These are phyloP conservation scores for Pichia sp. DNA, from an alignment of 1,139 yeast genomes.

Conservation along the genomic window DNA sequence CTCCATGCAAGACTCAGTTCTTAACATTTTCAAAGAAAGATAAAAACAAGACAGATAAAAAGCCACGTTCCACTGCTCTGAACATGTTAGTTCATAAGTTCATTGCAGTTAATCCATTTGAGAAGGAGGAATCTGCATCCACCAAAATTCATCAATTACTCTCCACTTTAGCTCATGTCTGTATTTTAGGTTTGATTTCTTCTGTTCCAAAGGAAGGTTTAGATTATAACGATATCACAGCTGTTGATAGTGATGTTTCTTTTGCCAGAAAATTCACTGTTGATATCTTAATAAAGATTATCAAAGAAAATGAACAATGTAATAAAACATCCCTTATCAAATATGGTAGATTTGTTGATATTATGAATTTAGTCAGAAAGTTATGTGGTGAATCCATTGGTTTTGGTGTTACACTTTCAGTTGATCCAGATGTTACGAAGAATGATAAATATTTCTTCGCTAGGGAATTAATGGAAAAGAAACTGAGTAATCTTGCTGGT, in stretches of 20 bases:
- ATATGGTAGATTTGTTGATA: conserved; percentile 55
- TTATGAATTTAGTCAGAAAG: conserved; percentile 52
- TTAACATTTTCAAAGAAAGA: conserved; percentile 69
- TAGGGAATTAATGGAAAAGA: conserved; percentile 63
- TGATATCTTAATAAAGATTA: conserved; percentile 64
- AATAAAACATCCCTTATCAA: conserved; percentile 37
- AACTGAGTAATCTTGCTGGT: conserved; percentile 57
- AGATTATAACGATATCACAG: conserved; percentile 38
- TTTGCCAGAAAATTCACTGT: conserved; percentile 72
- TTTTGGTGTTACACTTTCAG: conserved; percentile 39
- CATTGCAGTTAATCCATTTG: conserved; percentile 53
- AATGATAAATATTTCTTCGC: conserved; percentile 62
- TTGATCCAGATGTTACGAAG: conserved; percentile 49
- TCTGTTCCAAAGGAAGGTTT: conserved; percentile 41
- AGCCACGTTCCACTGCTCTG: conserved; percentile 74
- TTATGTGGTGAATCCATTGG: conserved; percentile 43
- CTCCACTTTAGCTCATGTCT: conserved; percentile 49
- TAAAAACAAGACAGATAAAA: conserved; percentile 37
- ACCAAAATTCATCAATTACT: conserved; percentile 44
- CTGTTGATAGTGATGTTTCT: conserved; percentile 65
- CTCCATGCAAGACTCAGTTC: conserved; percentile 78
- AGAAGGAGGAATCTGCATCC: conserved; percentile 33
- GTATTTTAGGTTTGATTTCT: conserved; percentile 61
- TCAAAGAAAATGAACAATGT: conserved; percentile 48
- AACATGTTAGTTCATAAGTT: conserved; percentile 77